Evolutionary conservation across 2,329 filamentous ascomycete species (phyloP).

Genomic region (Achaetomium macrosporum): DNA sequence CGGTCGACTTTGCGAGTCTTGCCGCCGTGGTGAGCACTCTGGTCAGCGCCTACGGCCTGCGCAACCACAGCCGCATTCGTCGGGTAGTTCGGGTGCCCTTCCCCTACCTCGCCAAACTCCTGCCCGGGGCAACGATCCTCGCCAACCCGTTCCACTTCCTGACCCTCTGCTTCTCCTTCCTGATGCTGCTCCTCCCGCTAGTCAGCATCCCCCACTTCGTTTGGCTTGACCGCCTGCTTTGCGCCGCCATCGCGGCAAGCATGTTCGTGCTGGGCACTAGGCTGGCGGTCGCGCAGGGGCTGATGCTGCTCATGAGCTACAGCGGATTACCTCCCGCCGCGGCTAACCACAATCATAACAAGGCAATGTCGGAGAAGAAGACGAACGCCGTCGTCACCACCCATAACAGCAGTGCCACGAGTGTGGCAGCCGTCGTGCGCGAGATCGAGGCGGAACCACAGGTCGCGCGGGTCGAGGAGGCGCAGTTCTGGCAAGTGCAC

Average conservation of each 20-base stretch:
- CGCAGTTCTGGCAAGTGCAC: slow-evolving; percentile 97
- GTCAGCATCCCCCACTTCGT: slow-evolving; percentile 74
- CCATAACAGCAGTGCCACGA: slow-evolving; percentile 31
- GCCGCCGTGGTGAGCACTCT: slow-evolving; percentile 78
- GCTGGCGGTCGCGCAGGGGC: slow-evolving; percentile 76
- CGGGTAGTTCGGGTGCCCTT: slow-evolving; percentile 72
- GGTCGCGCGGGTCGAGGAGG: slow-evolving; percentile 76
- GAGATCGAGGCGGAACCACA: slow-evolving; percentile 78
- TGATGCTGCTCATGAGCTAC: slow-evolving; percentile 96
- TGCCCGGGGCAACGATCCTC: slow-evolving; percentile 73
- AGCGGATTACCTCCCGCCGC: slow-evolving; percentile 23
- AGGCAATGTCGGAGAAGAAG: neutral
- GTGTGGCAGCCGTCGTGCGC: slow-evolving; percentile 68
- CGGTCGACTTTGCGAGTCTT: slow-evolving; percentile 73
- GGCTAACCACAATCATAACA: slow-evolving; percentile 21
- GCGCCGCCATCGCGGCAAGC: slow-evolving; percentile 70
- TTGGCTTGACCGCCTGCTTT: slow-evolving; percentile 78
- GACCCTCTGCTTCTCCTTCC: slow-evolving; percentile 76
- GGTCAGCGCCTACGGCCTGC: slow-evolving; percentile 77
- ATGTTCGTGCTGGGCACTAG: slow-evolving; percentile 87
- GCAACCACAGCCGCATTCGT: slow-evolving; percentile 87
- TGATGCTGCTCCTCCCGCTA: slow-evolving; percentile 69
- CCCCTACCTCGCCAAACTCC: slow-evolving; percentile 65
- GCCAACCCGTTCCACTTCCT: slow-evolving; percentile 94
- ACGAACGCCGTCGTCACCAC: slow-evolving; percentile 16